Evolutionary conservation across 306 rosid species (phyloP).

Genomic region (Rubus idaeus): DNA sequence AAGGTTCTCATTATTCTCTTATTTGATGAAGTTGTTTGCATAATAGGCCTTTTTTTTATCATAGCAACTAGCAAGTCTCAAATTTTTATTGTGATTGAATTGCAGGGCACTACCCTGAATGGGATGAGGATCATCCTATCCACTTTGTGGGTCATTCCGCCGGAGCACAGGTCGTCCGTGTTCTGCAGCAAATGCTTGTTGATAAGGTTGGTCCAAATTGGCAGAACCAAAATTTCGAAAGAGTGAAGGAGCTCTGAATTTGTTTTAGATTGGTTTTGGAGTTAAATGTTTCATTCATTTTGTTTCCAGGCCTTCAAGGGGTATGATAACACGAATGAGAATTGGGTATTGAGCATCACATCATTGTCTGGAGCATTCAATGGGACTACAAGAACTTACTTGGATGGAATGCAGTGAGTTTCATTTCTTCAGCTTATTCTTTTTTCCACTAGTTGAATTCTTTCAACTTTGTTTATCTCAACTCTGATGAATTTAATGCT

Average conservation of each 20-base stretch:
- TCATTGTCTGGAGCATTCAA: slow-evolving; percentile 95
- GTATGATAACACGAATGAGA: slow-evolving; percentile 67
- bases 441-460: background rate
- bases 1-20: slow-evolving; percentile 41
- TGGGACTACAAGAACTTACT: slow-evolving; percentile 93
- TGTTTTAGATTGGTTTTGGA: background rate
- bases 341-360: slow-evolving; percentile 83
- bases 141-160: slow-evolving; percentile 97
- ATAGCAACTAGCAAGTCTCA: background rate
- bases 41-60: background rate
- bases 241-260: background rate
- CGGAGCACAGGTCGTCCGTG: slow-evolving; percentile 95
- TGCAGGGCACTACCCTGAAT: slow-evolving; percentile 90
- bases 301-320: slow-evolving; percentile 73
- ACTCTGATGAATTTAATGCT: background rate
- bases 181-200: slow-evolving; percentile 95
- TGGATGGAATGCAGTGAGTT: slow-evolving; percentile 97
- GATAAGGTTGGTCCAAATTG: slow-evolving; percentile 62
- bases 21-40: slow-evolving; percentile 13
- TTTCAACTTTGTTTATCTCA: slow-evolving; percentile 1
- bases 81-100: slow-evolving; percentile 19
- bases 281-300: slow-evolving; percentile 18
- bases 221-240: background rate
- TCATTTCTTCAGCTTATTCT: slow-evolving; percentile 11
- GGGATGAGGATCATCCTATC: slow-evolving; percentile 96